These are phyloP conservation scores for Phaeosphaeria sp. DNA, from an alignment of 2,329 filamentous ascomycete species.

Conservation along the genomic window DNA sequence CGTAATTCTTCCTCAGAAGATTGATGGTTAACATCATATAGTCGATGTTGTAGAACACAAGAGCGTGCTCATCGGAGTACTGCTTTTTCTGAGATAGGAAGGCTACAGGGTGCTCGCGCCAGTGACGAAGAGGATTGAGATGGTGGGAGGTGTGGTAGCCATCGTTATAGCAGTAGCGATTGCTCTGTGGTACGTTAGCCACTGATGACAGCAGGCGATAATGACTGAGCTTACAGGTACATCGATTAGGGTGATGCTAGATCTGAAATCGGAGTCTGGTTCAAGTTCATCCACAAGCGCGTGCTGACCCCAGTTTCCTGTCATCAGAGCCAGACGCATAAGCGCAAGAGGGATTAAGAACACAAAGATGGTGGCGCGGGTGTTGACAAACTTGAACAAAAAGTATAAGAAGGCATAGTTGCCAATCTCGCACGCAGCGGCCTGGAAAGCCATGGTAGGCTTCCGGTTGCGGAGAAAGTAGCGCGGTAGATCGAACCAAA, in stretches of 20 bases:
- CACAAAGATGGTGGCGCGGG: constrained; percentile 67
- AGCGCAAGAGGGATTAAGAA: constrained; percentile 71
- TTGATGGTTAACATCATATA: constrained; percentile 77
- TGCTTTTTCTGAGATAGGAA: constrained; percentile 73
- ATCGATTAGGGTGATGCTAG: constrained; percentile 80
- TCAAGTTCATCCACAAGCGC: constrained; percentile 78
- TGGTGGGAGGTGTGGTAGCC: constrained; percentile 85
- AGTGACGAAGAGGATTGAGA: constrained; percentile 78
- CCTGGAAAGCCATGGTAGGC: constrained; percentile 59
- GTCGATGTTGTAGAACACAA: constrained; percentile 83
- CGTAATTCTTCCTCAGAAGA: constrained; percentile 74
- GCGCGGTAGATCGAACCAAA: constrained; percentile 76
- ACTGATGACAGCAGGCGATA: too few relatives aligned
- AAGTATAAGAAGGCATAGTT: constrained; percentile 56
- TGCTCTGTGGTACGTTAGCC: constrained; percentile 62
- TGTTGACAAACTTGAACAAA: constrained; percentile 57
- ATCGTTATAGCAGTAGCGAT: constrained; percentile 83
- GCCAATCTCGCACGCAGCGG: constrained; percentile 68
- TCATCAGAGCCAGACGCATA: constrained; percentile 76
- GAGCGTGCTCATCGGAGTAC: constrained; percentile 71
- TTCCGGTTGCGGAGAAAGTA: constrained; percentile 76
- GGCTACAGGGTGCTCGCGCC: constrained; percentile 78
- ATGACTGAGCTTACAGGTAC: constrained; percentile 66
- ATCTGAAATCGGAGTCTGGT: constrained; percentile 78
- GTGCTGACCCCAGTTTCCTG: constrained; percentile 86